Conservation (phyloP, 2,329 filamentous ascomycete species). For the Blumeriella jaapii region DNA sequence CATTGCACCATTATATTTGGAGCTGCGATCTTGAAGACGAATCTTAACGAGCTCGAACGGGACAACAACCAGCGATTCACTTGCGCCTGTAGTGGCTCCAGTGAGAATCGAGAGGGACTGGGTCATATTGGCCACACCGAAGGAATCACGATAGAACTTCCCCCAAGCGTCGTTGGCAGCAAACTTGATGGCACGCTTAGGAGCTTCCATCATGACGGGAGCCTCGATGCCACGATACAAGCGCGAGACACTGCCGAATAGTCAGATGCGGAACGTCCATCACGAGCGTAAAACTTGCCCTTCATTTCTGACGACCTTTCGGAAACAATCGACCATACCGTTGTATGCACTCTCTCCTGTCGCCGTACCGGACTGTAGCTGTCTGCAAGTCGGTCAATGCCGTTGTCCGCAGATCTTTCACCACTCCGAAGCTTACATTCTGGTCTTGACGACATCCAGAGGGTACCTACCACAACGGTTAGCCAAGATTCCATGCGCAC, state of each 20-base stretch:
- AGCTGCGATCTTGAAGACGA: conserved; percentile 88
- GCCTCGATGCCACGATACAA: conserved; percentile 93
- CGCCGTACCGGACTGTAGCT: conserved; percentile 68
- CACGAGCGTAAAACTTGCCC: conserved; percentile 47
- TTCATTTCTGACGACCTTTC: conserved; percentile 92
- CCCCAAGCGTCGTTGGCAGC: conserved; percentile 99
- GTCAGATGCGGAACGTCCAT: conserved; percentile 5
- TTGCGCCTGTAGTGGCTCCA: conserved; percentile 87
- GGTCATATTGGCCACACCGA: conserved; percentile 78
- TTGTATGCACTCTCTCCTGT: conserved; percentile 77
- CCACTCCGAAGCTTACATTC: conserved; percentile 55
- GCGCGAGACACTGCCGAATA: conserved; percentile 55
- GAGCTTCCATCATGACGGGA: conserved; percentile 95
- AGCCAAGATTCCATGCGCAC: too few relatives aligned
- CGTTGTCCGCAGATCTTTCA: background rate
- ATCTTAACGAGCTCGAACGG: conserved; percentile 99
- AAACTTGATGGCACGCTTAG: conserved; percentile 96
- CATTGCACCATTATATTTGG: conserved; percentile 74
- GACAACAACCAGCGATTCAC: conserved; percentile 92
- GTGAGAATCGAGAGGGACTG: conserved; percentile 87
- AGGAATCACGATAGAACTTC: conserved; percentile 78
- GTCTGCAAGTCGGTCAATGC: conserved; percentile 38
- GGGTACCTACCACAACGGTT: conserved; percentile 63
- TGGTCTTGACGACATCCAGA: conserved; percentile 94
- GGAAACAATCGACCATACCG: conserved; percentile 97